Evolutionary conservation across 1,284 basidiomycete genomes (phyloP), one percentile per base, ranked within the genome.

Genomic region (Ustilago lituana): DNA sequence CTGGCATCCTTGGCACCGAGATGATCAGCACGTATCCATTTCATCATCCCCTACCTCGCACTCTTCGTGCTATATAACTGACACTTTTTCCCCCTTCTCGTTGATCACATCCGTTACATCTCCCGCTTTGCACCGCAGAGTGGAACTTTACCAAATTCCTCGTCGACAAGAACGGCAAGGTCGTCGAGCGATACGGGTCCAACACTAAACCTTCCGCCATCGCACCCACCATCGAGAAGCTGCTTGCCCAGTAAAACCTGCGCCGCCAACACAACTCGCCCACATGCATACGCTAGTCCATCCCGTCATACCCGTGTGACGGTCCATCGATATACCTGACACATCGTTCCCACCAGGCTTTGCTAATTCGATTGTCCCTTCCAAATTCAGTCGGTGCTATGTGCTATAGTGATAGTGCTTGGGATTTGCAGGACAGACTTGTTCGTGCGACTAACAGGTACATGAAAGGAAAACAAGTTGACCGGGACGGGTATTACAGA

Each of bases 181-280:
- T 92, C 32, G 87, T 90, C 20, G 84, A 89, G 74, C 87, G 91
- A 59, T 92, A 90, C 89, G 88, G 89, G 8, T 89, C 89, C 29
- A 90, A 88, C n/a, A 91, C 90, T 2, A 87, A 88, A 11, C 91
- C 91, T 11, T 84, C 86, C 24, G 83, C 85, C 15, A 88, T 93
- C 64, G 90, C 89, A 41, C 82, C 84, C 37, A 87, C 88, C 57
- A 85, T 93, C 53, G 87, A 87, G 57, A 89, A 89, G 81, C 76
- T 79, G 5, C 74, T 82, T 9, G 36, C 67, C 10, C 45, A 65
- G 58, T 70, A 45, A 37, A 20, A 2, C 11, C 2, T 5, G 22
- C 26, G n/a, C 15, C 19, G 22, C 20, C 15, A n/a, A 15, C 20
- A 20, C 23, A 24, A 10, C 17, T 32, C 23, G 19, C 36, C 29